phyloP scores from a whole-genome alignment of 148 eudicot species.

The Rhododendron vialii region DNA sequence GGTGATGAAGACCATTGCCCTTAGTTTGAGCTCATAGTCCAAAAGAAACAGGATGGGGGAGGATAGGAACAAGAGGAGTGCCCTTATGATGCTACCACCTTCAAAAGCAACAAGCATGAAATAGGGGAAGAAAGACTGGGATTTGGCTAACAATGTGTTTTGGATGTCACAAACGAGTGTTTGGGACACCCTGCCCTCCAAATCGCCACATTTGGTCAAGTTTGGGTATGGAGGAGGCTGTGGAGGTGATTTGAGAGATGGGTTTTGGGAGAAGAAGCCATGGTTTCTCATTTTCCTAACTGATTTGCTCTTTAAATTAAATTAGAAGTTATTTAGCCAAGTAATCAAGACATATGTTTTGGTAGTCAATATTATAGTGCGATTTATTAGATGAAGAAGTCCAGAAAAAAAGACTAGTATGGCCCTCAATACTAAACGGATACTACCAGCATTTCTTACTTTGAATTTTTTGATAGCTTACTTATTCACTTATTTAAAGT shows the following conservation, averaged over 20 bases:
- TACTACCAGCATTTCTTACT: too few relatives aligned
- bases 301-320: too few relatives aligned
- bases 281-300: constrained; percentile 44
- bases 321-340: too few relatives aligned
- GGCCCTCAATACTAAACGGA: too few relatives aligned
- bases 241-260: constrained; percentile 33
- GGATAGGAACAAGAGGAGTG: constrained; percentile 57
- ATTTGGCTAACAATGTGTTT: constrained; percentile 10
- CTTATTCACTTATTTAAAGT: too few relatives aligned
- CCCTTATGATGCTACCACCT: constrained; percentile 84
- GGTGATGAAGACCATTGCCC: constrained; percentile 78
- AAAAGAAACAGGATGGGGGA: constrained; percentile 46
- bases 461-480: too few relatives aligned
- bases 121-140: constrained; percentile 20
- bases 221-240: constrained; percentile 21
- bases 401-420: too few relatives aligned
- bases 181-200: constrained; percentile 29
- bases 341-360: too few relatives aligned
- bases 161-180: constrained; percentile 66
- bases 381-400: too few relatives aligned
- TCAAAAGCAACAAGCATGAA: constrained; percentile 98
- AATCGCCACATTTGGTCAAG: constrained; percentile 31
- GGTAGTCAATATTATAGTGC: too few relatives aligned
- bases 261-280: constrained; percentile 30
- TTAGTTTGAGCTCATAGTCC: constrained; percentile 41